Percentiles rank a stretch among this genome's conserved stretches.
Conservation (phyloP, 2,329 filamentous ascomycete species). For the Calycina herbarum region DNA sequence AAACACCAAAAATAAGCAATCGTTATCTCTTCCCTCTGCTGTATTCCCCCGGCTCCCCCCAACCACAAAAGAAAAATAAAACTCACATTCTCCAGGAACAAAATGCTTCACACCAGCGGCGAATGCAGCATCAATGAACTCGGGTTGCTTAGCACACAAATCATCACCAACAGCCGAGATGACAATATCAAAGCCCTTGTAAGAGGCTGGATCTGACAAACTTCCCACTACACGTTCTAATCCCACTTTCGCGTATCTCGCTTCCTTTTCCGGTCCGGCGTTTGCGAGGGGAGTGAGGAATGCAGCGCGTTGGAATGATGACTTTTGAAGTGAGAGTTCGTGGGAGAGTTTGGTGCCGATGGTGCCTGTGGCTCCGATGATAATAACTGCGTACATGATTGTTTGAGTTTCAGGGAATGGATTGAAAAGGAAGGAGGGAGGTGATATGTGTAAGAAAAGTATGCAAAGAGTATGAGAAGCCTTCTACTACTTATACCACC, state of each 20-base stretch:
- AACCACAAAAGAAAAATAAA: not conserved
- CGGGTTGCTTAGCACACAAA: conserved; percentile 7
- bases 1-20: not conserved
- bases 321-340: conserved; percentile 4
- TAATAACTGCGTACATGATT: conserved; percentile 10
- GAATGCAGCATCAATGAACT: conserved; percentile 14
- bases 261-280: conserved; percentile 11
- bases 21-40: too few relatives aligned
- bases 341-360: conserved; percentile 9
- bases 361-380: conserved; percentile 9
- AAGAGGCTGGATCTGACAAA: conserved; percentile 6
- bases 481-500: too few relatives aligned
- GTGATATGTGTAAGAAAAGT: too few relatives aligned
- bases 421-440: too few relatives aligned
- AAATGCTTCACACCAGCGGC: conserved; percentile 12
- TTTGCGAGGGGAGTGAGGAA: conserved; percentile 10
- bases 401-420: not conserved
- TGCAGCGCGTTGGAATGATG: conserved; percentile 1
- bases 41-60: too few relatives aligned
- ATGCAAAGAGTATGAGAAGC: too few relatives aligned
- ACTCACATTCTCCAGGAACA: conserved; percentile 11
- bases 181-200: conserved; percentile 13
- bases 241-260: not conserved
- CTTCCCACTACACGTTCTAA: conserved; percentile 7
- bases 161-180: conserved; percentile 14